Conservation (phyloP, 371 early-diverging fungal genomes). For the Mucor circinelloides region DNA sequence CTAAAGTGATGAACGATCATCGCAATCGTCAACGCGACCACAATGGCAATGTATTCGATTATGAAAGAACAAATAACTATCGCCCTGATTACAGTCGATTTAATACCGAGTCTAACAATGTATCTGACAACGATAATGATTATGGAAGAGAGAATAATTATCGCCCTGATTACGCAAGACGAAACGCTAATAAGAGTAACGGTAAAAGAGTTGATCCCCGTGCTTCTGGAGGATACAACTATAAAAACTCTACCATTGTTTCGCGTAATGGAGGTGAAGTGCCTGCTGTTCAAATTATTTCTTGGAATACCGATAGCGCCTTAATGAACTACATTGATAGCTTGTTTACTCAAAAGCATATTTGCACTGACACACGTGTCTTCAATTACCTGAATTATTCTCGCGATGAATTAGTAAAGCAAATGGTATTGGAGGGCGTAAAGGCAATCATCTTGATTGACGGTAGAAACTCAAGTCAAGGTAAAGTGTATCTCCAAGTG, state of each 20-base stretch:
- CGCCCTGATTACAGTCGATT: neutral
- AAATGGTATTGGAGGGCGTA: slow-evolving; percentile 33
- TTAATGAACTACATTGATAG: slow-evolving; percentile 16
- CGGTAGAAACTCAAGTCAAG: slow-evolving; percentile 7
- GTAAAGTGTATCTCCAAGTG: slow-evolving; percentile 27
- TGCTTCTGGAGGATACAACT: neutral
- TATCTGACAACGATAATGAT: neutral
- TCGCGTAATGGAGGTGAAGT: slow-evolving; percentile 10
- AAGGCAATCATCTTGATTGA: slow-evolving; percentile 29
- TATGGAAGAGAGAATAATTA: neutral
- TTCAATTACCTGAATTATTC: slow-evolving; percentile 10
- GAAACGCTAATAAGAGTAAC: neutral
- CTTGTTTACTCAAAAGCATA: slow-evolving; percentile 12
- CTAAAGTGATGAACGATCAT: neutral
- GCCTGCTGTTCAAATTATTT: slow-evolving; percentile 27
- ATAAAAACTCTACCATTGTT: neutral
- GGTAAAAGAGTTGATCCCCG: neutral
- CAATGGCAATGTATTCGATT: neutral
- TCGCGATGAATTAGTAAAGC: slow-evolving; percentile 19
- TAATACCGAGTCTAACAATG: neutral
- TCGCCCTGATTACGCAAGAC: neutral
- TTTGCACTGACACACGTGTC: slow-evolving; percentile 15
- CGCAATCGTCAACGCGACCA: neutral
- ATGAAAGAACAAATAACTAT: neutral
- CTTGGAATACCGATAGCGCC: slow-evolving; percentile 15